A percentile compares a stretch with the other conserved stretches of the same genome.
phyloP scores from a whole-genome alignment of 2,329 filamentous ascomycete species.

The Pseudomassariella vexata region DNA sequence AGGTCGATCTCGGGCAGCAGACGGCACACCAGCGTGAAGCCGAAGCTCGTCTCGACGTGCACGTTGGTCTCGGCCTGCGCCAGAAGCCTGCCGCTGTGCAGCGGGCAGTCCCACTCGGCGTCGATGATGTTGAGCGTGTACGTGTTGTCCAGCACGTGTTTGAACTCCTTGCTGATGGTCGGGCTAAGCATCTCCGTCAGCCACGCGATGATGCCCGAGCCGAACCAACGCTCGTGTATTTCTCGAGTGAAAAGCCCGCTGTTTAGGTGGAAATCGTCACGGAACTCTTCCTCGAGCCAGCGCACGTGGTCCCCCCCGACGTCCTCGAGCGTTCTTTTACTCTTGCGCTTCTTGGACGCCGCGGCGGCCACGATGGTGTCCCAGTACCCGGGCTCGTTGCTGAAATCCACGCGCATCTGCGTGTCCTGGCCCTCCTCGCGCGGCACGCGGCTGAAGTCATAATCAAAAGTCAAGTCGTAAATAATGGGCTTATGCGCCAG shows the following conservation, averaged over 20 bases:
- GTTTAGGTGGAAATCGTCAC: constrained; percentile 25
- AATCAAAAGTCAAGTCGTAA: constrained; percentile 33
- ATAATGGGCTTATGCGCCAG: constrained; percentile 11
- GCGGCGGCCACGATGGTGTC: constrained; percentile 20
- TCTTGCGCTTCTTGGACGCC: constrained; percentile 12
- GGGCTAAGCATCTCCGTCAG: constrained; percentile 15
- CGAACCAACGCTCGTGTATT: constrained; percentile 30
- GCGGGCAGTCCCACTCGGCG: constrained; percentile 13
- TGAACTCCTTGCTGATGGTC: constrained; percentile 19
- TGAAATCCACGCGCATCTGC: constrained; percentile 32
- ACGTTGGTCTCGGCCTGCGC: constrained; percentile 14
- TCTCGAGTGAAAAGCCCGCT: constrained; percentile 18
- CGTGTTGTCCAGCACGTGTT: constrained; percentile 15
- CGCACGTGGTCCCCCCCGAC: constrained; percentile 22
- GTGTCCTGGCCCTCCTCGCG: constrained; percentile 20
- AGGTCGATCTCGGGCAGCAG: constrained; percentile 10
- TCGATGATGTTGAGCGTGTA: constrained; percentile 15
- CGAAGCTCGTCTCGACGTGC: constrained; percentile 17
- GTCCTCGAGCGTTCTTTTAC: constrained; percentile 22
- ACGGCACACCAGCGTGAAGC: constrained; percentile 6
- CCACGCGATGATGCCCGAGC: constrained; percentile 15
- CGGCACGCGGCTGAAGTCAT: constrained; percentile 27
- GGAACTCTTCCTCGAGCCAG: constrained; percentile 32
- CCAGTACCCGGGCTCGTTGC: constrained; percentile 31
- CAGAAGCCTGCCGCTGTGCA: constrained; percentile 9